Percentiles rank a stretch among this genome's conserved stretches.
phyloP scores from a whole-genome alignment of 2,329 filamentous ascomycete genomes.

The Diaporthe nobilis region DNA sequence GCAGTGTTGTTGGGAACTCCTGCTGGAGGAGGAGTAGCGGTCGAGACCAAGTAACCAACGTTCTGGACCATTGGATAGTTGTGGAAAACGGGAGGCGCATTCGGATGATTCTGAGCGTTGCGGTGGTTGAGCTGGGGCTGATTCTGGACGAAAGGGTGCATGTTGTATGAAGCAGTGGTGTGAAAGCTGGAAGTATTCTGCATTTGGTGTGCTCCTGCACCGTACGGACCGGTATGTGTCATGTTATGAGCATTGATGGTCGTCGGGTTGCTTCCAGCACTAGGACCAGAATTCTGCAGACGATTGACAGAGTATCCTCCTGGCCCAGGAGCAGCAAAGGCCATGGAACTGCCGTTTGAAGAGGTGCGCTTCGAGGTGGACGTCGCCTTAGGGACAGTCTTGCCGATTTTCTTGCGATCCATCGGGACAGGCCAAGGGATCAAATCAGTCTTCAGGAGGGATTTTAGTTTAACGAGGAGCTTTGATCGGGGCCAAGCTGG shows the following conservation, averaged over 20 bases:
- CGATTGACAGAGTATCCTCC: neutral
- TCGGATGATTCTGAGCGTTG: neutral
- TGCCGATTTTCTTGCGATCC: neutral
- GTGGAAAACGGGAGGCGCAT: neutral
- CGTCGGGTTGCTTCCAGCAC: neutral
- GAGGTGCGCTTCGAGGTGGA: rapidly evolving
- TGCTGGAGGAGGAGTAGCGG: neutral
- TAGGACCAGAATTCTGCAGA: neutral
- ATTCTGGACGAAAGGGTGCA: neutral
- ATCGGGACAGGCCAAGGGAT: neutral
- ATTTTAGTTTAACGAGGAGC: no score
- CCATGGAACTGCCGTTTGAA: neutral
- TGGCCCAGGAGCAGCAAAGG: neutral
- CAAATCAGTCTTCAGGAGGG: neutral
- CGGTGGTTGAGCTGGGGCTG: neutral
- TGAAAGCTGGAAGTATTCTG: no score
- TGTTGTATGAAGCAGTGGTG: neutral
- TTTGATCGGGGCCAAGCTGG: neutral
- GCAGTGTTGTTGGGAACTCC: neutral
- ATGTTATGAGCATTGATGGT: neutral
- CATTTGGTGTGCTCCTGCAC: neutral
- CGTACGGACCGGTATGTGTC: neutral
- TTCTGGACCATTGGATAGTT: neutral
- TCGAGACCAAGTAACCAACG: neutral
- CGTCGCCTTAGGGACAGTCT: neutral